A percentile compares a stretch with the other conserved stretches of the same genome.
phyloP scores from a whole-genome alignment of 1,284 basidiomycete species.

The Schizophyllum commune region DNA sequence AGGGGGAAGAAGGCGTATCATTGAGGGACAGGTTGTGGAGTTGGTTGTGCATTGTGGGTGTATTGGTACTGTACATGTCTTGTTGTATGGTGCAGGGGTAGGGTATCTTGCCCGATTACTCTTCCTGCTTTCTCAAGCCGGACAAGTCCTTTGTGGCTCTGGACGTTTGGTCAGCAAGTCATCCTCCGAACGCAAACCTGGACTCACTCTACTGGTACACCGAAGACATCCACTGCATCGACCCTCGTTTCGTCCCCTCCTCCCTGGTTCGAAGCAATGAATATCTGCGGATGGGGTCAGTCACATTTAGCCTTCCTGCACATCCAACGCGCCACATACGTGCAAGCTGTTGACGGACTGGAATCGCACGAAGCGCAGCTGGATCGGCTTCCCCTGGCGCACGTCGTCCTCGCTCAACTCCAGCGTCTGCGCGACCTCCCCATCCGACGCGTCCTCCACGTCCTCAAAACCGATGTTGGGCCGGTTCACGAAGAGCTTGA shows the following conservation, averaged over 20 bases:
- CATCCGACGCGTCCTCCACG: conserved; percentile 43
- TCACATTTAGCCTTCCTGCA: not conserved
- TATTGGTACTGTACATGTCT: not conserved
- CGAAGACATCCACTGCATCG: conserved; percentile 70
- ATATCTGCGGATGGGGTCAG: conserved; percentile 42
- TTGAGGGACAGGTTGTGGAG: not conserved
- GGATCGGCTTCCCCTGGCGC: conserved; percentile 48
- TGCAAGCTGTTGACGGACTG: conserved; percentile 70
- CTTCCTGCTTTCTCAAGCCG: conserved; percentile 42
- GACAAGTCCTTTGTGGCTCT: conserved; percentile 52
- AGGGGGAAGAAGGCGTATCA: conserved; percentile 49
- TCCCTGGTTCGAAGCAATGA: conserved; percentile 72
- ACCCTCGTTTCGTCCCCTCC: conserved; percentile 71
- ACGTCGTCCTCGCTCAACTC: conserved; percentile 44
- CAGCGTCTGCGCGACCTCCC: conserved; percentile 46
- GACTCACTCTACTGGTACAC: conserved; percentile 54
- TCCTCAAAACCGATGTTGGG: conserved; percentile 63
- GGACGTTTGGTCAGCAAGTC: conserved; percentile 8
- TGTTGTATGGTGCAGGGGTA: too few species aligned
- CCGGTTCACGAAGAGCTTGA: conserved; percentile 67
- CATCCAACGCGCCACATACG: conserved; percentile 32
- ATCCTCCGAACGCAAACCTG: not conserved
- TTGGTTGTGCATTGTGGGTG: not conserved
- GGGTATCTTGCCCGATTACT: not conserved
- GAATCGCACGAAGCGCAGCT: conserved; percentile 71